Conservation (phyloP, 2,329 filamentous ascomycete genomes). For the Corniculantispora saksenae region DNA sequence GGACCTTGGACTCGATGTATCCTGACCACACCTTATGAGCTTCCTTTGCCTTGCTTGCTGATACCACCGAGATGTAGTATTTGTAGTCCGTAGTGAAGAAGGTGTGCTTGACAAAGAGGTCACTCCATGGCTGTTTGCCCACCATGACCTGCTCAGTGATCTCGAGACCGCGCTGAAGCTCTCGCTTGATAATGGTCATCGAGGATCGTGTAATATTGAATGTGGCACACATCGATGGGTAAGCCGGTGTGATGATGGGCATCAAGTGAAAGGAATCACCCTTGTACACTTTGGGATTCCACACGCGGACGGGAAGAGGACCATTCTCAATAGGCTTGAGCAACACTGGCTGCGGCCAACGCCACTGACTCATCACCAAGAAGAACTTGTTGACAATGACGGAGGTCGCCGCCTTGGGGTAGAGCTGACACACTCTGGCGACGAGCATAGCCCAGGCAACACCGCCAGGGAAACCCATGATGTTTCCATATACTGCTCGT, state of each 20-base stretch:
- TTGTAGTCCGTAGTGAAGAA: slow-evolving; percentile 95
- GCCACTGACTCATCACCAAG: slow-evolving; percentile 85
- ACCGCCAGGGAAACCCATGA: slow-evolving; percentile 94
- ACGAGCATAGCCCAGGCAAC: slow-evolving; percentile 99
- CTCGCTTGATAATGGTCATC: slow-evolving; percentile 78
- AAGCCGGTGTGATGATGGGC: slow-evolving; percentile 97
- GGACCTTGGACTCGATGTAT: slow-evolving; percentile 89
- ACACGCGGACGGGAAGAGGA: slow-evolving; percentile 79
- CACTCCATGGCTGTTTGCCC: slow-evolving; percentile 78
- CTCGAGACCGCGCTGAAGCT: slow-evolving; percentile 75
- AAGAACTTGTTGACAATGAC: slow-evolving; percentile 95
- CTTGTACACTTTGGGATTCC: slow-evolving; percentile 88
- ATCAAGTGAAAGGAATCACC: slow-evolving; percentile 86
- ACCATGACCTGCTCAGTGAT: slow-evolving; percentile 79
- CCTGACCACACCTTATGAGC: slow-evolving; percentile 86
- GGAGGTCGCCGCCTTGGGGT: slow-evolving; percentile 86
- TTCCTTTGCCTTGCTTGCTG: slow-evolving; percentile 80
- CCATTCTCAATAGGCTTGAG: slow-evolving; percentile 86
- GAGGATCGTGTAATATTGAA: slow-evolving; percentile 91
- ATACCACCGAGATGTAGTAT: slow-evolving; percentile 89
- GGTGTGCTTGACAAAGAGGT: slow-evolving; percentile 83
- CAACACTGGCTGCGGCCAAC: slow-evolving; percentile 90
- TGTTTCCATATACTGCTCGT: slow-evolving; percentile 91
- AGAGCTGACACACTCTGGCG: slow-evolving; percentile 91
- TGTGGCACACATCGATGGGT: slow-evolving; percentile 96